Evolutionary conservation across 2,329 filamentous ascomycete species (phyloP), one percentile per base, ranked within the genome.

Genomic region (Peltaster fructicola): DNA sequence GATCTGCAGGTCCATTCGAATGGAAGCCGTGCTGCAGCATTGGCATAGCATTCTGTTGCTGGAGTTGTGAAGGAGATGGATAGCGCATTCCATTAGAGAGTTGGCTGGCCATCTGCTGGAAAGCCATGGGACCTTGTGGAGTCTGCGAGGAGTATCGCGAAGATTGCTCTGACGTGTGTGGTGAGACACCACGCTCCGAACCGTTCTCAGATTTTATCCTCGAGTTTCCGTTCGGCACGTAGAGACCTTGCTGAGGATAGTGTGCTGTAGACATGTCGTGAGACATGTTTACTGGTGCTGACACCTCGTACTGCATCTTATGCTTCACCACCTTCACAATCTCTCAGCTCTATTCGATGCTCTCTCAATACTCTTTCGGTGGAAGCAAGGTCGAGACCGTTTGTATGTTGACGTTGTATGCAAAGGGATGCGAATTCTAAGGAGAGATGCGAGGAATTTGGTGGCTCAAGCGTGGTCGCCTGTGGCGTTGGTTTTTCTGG

Each of bases 91-190:
- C 56, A 43, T 59, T 61, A 32, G 52, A 48, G 32, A 61, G 50
- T 34, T 59, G 56, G 36, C 55, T 54, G 19, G 58, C 44, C 44
- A 68, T 60, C 25, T 55, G 48, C 25, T 47, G 48, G 17, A 56
- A 61, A 23, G 40, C 39, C 24, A 45, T 39, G 27, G 58, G 51
- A 23, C 65, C 56, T 31, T 60, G 60, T n/a, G 62, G 54, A 24
- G 63, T 57, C 39, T 65, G 59, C 32, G 63, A 63, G 25, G 65
- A 68, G 37, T 65, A 65, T 31, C 63, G 53, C 32, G 65, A 65
- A 22, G 63, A 59, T 17, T 60, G 58, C 34, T 66, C 63, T 29
- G 59, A 65, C 14, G 57, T 50, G 39, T 68, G 58, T 22, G 59
- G 65, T 29, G 64, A 60, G 34, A 61, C 54, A 36, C 60, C 63